Evolutionary conservation across 352 stramenopile genomes (phyloP), one percentile per base, ranked within the genome.

Genomic region (Phytophthora vignae): DNA sequence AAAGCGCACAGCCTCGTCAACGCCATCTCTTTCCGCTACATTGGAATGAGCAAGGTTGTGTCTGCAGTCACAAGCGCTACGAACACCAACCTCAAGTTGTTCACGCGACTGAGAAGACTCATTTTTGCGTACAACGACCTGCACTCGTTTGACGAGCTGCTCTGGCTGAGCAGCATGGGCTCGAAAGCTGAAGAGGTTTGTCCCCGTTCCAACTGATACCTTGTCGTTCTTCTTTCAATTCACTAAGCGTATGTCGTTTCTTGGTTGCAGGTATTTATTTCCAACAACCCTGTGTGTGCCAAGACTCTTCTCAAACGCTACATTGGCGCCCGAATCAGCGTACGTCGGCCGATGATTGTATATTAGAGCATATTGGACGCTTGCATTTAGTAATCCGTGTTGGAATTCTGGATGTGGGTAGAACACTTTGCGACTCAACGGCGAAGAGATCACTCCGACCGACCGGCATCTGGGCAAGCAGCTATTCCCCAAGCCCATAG

Each of bases 111-210:
- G 25, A 76, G 85, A 1, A 63, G 86, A 9, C 55, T 95, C 25
- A 85, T 79, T 44, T 91, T 95, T 63, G 65, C 76, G n/a, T 67
- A 88, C 67, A 95, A 95, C 58, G 84, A 93, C 60, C 63, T 93
- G 17, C 68, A 80, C 3, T 74, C 75, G 7, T 89, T 93, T 66
- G 78, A 91, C 0, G 85, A 95, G 55, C 64, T 95, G 42, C 27
- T 76, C 22, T 95, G 87, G 87, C 50, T 95, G 15, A 64, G 61
- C 8, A 62, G 53, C 17, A 64, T 93, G 31, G 84, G 84, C 11
- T 74, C 66, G 15, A 90, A 87, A 60, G 79, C 78, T 6, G 87
- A 95, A 80, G 87, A 95, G 76, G 82, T 94, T 59, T 8, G 71
- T 55, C 40, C 7, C 57, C n/a, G 29, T 55, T 5, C 14, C 27